Base-by-base conservation (phyloP, 805 yeast genomes). In the Candida silvicultrix region DNA sequence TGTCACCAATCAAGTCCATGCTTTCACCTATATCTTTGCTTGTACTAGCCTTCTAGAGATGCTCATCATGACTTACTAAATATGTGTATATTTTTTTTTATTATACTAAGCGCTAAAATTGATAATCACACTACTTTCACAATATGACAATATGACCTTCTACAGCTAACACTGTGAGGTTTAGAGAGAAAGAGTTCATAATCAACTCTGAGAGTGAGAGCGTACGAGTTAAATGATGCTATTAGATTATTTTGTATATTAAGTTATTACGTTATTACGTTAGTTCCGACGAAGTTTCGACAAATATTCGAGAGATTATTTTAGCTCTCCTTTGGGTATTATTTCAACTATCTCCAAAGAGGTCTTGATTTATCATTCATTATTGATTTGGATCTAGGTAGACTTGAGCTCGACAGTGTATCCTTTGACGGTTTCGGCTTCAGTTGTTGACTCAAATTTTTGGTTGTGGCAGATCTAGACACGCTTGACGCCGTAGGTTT, bases 1-100 rank as follows among this genome's bases (percentile, higher is more conserved):
- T 92, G 46, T 84, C 92, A 28, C 96, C 89, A 65, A 65, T 76
- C 42, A 98, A 96, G 40, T 92, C 98, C 98, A 77, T 77, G 31
- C 88, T 78, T 70, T 20, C 21, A 20, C 19, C 12, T 31, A 11
- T 31, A 15, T 5, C 5, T 31, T 15, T 11, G 6, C 18, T 31
- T 15, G 12, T 31, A 31, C 4, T 7, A n/a, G n/a, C n/a, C n/a
- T 15, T 15, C 5, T 4, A 31, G 5, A 31, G 18, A 10, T 15
- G 18, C 18, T 31, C 35, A 31, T 31, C 18, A 5, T 31, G 5
- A 31, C 14, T 31, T 31, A 15, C n/a, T 15, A 28, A 28, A 28
- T 11, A 10, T 28, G 31, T 14, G 8, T 28, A 28, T 28, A 28
- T 11, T 10, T 28, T 28, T 28, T 28, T 28, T 28, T 28, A 7